Base-by-base conservation (phyloP, 2,329 filamentous ascomycete species). In the Diaporthe humulicola region DNA sequence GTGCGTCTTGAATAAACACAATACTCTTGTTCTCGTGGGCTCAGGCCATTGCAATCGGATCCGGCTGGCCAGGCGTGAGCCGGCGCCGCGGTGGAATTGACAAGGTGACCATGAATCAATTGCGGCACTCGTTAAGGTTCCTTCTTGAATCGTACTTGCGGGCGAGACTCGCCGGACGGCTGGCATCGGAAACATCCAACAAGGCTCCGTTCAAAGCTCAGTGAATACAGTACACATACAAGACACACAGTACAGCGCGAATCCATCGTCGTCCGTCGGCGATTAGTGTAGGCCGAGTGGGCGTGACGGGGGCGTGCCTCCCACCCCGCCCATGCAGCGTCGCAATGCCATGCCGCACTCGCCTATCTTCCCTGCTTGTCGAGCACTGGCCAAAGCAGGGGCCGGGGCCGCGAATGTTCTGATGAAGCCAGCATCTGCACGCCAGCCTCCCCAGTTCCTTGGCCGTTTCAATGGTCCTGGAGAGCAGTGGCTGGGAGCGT, bases 281-380 rank as follows among this genome's bases (percentile, higher is more conserved):
- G 64, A 52, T 69, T 54, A 54, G 64, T 69, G 15, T 33, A 69
- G 48, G 40, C 42, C 64, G 64, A 69, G 48, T 54, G 64, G 48
- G 30, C 45, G 52, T 25, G 48, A 52, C 50, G 30, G 64, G 64
- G 64, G 45, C 45, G 45, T 54, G 45, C 57, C 58, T 50, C 33
- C 33, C 22, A 22, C 64, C 74, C 70, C 61, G 45, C 66, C 66
- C 74, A 22, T 75, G 71, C 54, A 74, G 57, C 45, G 74, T 67
- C 71, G 71, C 74, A 71, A 71, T 71, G 45, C 57, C 50, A 64
- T 74, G 28, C 66, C 74, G 73, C 71, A 73, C 57, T 73, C 66
- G 66, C 71, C 61, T 72, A 42, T 72, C 45, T 67, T 22, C 42
- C 58, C 50, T 56, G 56, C 69, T 72, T 10, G 48, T 48, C 40